Base-by-base conservation (phyloP, 768 basidiomycete species). In the Tricholoma furcatifolium region DNA sequence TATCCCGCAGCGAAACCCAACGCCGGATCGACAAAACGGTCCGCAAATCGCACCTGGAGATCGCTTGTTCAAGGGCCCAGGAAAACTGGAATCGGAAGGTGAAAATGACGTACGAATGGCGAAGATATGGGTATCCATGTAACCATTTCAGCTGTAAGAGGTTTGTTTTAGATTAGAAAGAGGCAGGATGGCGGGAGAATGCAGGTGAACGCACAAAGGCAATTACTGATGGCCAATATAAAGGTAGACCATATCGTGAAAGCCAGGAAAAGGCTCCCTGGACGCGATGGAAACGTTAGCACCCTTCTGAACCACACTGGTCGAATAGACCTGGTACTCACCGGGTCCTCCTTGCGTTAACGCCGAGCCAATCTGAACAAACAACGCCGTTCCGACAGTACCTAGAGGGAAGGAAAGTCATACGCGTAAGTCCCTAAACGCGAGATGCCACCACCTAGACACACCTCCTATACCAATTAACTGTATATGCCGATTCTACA, bases 91-190 rank as follows among this genome's bases (percentile, higher is more conserved):
- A 43, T 41, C 1, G 34, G 32, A 21, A 24, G 43, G n/a, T n/a
- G n/a, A n/a, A n/a, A n/a, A n/a, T n/a, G n/a, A 63, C 76, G 36
- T 53, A 87, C 83, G 64, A 89, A 90, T 5, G 87, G 84, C 5
- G 89, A 88, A 6, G 87, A 82, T 58, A 91, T 83, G 5, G 89
- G 89, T 5, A 88, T 87, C 71, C 82, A 85, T n/a, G 84, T 81
- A 27, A 88, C 87, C 88, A 91, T 90, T 67, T 92, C 89, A 34
- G 86, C 89, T 80, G 56, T 8, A 20, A 32, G 18, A 20, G 15
- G 7, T 14, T 17, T 24, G 3, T 4, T 4, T 23, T 2, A 40
- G 30, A 18, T 31, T n/a, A 32, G 27, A 7, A 27, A n/a, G n/a
- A 20, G 18, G 11, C 30, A 32, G 20, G 11, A 7, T n/a, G 34